Evolutionary conservation across 1,284 basidiomycete genomes (phyloP), one percentile per base, ranked within the genome.

Genomic region (Boletus semigastroideus): DNA sequence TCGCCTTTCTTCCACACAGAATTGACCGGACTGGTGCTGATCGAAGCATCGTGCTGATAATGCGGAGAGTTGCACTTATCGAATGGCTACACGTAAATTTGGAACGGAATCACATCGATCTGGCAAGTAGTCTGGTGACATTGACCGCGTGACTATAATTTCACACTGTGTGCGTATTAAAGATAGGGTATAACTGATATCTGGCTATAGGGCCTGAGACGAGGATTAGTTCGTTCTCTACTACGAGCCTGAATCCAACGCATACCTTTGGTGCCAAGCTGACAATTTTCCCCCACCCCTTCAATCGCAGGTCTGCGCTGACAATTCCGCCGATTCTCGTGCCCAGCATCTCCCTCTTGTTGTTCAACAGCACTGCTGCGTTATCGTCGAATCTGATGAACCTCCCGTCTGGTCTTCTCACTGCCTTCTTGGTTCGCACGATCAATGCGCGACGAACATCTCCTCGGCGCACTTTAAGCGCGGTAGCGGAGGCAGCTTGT

Each of bases 381-480:
- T 98, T 98, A 78, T 99, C 97, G 73, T 99, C 97, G 72, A 99
- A 99, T 46, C 92, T 83, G 63, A 95, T 78, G 58, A 83, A 78
- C 13, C 91, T 80, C 5, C 94, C 94, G 70, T 97, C 94, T n/a
- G 93, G 88, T 65, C 93, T 76, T 39, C 83, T 79, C 11, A 90
- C 85, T 42, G 85, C 72, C 72, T 94, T 95, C 62, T 85, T 84
- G 13, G 94, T 96, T 46, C 96, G 86, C 16, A 99, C 95, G 54
- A 99, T 90, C 58, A 99, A 90, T 1, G 97, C 96, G 56, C 94
- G 85, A 27, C 94, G 84, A 42, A 99, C 91, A 67, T 99, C 96
- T 37, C 96, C 96, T 54, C 87, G 82, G 41, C 94, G 84, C 19
- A 98, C 93, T 75, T 94, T 94, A 59, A 89, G 75, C 9, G 86